Evolutionary conservation across 169 alveolate species (phyloP), one percentile per base, ranked within the genome.

Genomic region (Plasmodium relictum): DNA sequence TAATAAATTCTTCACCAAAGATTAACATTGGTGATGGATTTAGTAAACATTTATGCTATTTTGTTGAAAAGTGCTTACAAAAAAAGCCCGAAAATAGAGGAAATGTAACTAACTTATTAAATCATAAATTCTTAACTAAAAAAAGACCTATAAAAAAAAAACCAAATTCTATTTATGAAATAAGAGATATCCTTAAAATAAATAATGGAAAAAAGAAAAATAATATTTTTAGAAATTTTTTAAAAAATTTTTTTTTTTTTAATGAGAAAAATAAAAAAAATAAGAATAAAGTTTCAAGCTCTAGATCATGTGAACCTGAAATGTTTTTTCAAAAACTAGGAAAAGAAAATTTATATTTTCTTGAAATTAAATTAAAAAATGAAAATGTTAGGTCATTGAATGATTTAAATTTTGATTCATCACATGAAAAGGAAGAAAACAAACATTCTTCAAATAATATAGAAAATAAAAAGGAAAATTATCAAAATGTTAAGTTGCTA

Each of bases 241-340:
- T 74, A 16, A 59, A 74, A 31, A 74, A 74, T 20, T n/a, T 74
- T 14, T 74, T 74, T 74, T 74, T 62, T 56, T 16, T 74, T 48
- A 74, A 74, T 74, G 74, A 62, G 6, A 74, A 41, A 56, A 62
- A 74, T 39, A 59, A 62, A 62, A 74, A 62, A 39, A 63, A 63
- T 12, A 42, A 54, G 7, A 54, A 44, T 31, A 44, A 62, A 62
- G 66, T 52, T 4, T 12, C 62, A 18, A 26, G 76, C 10, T 74
- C 88, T 6, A 59, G 44, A 54, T 74, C 88, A 8, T 74, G 88
- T 52, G 74, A 74, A 8, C 74, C 88, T 10, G 88, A 74, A 74
- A 74, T 74, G 88, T 74, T 74, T 41, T 74, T 54, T 68, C 68
- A 62, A 37, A 4, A 74, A 22, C 24, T 74, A 22, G 62, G 62